phyloP scores from a whole-genome alignment of 768 basidiomycete genomes.

The Trametes maxima region DNA sequence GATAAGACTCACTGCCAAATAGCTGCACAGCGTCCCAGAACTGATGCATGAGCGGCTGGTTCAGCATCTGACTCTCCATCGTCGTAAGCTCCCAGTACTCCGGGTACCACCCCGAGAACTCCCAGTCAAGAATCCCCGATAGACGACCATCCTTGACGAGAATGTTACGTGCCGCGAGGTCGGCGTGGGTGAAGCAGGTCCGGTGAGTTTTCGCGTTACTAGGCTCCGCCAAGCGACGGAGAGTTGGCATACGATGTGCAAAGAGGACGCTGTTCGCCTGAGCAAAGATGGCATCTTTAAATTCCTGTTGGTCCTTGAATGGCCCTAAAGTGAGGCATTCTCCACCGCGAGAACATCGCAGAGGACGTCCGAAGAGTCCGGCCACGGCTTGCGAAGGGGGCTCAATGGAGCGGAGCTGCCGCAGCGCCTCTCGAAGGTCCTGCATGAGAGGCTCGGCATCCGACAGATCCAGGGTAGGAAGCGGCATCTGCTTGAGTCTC shows the following conservation, averaged over 20 bases:
- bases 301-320: constrained; percentile 1
- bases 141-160: constrained; percentile 24
- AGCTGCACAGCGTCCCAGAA: constrained; percentile 13
- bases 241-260: not conserved
- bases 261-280: not conserved
- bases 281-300: constrained; percentile 1
- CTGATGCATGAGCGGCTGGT: not conserved
- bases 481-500: not conserved
- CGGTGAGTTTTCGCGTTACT: constrained; percentile 9
- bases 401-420: constrained; percentile 6
- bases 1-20: not conserved
- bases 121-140: constrained; percentile 31
- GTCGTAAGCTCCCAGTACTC: constrained; percentile 30
- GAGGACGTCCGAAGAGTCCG: not conserved
- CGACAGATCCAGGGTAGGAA: constrained; percentile 1
- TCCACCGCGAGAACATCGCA: not conserved
- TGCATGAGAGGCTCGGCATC: not conserved
- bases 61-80: constrained; percentile 7
- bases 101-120: constrained; percentile 31
- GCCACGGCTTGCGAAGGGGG: constrained; percentile 3
- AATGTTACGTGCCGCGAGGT: constrained; percentile 29
- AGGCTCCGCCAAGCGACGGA: constrained; percentile 5
- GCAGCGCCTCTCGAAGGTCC: constrained; percentile 2
- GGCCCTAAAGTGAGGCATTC: not conserved
- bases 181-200: constrained; percentile 28